Evolutionary conservation across 306 rosid genomes (phyloP).

Genomic region (Lupinus albus): DNA sequence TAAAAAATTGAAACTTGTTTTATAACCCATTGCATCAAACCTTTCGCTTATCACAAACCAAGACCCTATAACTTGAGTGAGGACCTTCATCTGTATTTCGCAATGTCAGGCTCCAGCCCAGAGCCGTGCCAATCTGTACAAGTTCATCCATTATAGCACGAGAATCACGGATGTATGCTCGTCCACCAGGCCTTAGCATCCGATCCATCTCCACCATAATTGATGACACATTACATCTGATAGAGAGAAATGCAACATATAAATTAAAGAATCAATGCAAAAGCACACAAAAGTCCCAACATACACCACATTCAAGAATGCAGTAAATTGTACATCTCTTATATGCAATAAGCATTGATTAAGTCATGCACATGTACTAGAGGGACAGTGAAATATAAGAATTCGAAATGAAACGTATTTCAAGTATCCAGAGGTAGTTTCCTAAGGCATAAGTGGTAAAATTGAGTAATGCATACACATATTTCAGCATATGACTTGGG

Average conservation of each 20-base stretch:
- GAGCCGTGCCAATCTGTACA: constrained; percentile 64
- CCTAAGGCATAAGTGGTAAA: constrained; percentile 1
- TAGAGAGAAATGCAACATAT: constrained; percentile 9
- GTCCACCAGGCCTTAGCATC: constrained; percentile 84
- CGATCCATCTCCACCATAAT: constrained; percentile 98
- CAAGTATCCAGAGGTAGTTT: background rate
- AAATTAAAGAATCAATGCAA: background rate
- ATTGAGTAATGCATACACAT: background rate
- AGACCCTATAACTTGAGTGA: constrained; percentile 82
- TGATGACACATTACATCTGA: constrained; percentile 77
- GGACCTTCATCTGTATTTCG: constrained; percentile 93
- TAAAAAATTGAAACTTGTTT: constrained; percentile 8
- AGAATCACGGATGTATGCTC: constrained; percentile 75
- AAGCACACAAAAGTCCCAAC: constrained; percentile 9
- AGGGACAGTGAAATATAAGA: background rate
- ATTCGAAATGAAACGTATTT: background rate
- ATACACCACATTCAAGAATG: background rate
- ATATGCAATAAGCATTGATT: background rate
- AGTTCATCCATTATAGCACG: constrained; percentile 84
- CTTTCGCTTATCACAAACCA: constrained; percentile 68
- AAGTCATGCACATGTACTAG: background rate
- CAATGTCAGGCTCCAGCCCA: constrained; percentile 69
- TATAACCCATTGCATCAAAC: constrained; percentile 42
- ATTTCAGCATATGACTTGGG: background rate
- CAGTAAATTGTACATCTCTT: background rate